phyloP scores from a whole-genome alignment of 768 basidiomycete genomes.

The Tulasnella sp. region DNA sequence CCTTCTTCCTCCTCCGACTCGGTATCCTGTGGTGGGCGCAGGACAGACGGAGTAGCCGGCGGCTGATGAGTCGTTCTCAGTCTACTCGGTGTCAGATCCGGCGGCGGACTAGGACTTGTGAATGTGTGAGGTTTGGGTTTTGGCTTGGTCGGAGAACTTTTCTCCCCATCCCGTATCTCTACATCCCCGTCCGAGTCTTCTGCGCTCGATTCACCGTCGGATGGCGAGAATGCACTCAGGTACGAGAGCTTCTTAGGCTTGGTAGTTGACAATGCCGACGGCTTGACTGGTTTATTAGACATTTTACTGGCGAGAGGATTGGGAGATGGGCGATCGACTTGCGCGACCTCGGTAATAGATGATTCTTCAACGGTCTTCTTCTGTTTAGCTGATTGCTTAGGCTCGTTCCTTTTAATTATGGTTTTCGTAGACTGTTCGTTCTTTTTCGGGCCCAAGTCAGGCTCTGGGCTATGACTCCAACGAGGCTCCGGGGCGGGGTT shows the following conservation, averaged over 20 bases:
- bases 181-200: background rate
- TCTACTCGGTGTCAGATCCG: background rate
- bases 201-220: background rate
- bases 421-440: background rate
- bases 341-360: background rate
- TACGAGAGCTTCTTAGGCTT: background rate
- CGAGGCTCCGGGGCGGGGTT: background rate
- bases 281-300: background rate
- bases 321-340: background rate
- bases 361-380: background rate
- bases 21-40: background rate
- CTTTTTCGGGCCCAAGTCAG: background rate
- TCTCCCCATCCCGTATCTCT: background rate
- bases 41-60: background rate
- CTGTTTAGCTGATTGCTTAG: background rate
- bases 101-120: background rate
- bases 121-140: background rate
- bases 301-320: background rate
- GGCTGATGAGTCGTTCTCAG: background rate
- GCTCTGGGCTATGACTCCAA: background rate
- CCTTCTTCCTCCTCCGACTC: background rate
- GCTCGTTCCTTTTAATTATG: no score
- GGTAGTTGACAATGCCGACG: background rate
- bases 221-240: background rate
- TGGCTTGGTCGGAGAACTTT: background rate